Percentiles rank a stretch among this genome's conserved stretches.
Conservation (phyloP, 768 basidiomycete species). For the Suillus lakei region DNA sequence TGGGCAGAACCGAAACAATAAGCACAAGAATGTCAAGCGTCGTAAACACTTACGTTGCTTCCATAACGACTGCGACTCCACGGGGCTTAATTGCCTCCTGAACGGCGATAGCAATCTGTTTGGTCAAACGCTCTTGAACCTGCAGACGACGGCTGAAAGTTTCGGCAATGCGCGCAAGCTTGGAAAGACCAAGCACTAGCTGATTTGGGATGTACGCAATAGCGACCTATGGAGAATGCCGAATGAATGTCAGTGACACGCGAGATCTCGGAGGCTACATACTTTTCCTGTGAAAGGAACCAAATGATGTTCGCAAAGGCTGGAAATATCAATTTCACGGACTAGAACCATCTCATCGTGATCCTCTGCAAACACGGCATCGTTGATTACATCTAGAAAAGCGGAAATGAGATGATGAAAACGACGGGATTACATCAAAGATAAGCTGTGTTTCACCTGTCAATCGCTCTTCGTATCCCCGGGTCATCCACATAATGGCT, state of each 20-base stretch:
- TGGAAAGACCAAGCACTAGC: conserved; percentile 92
- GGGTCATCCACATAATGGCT: conserved; percentile 98
- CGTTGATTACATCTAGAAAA: conserved; percentile 90
- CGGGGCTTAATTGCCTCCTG: conserved; percentile 97
- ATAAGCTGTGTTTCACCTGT: conserved; percentile 58
- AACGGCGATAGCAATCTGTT: conserved; percentile 97
- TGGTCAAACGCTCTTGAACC: conserved; percentile 96
- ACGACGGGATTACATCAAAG: conserved; percentile 14
- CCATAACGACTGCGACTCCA: conserved; percentile 99
- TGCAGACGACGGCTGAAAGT: conserved; percentile 95
- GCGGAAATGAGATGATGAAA: conserved; percentile 15
- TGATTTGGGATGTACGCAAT: conserved; percentile 98
- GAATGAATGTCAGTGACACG: conserved; percentile 17
- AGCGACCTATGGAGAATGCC: conserved; percentile 67
- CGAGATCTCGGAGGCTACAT: conserved; percentile 29
- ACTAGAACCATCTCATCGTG: conserved; percentile 99
- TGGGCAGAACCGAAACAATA: conserved; percentile 35
- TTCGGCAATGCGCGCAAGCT: conserved; percentile 96
- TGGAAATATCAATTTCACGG: conserved; percentile 95
- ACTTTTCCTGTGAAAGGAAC: conserved; percentile 99
- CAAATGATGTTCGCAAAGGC: conserved; percentile 97
- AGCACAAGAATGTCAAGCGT: conserved; percentile 18
- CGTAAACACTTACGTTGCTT: conserved; percentile 80
- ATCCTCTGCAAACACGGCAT: conserved; percentile 97
- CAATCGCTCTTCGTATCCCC: conserved; percentile 95